Conservation (phyloP, 2,329 filamentous ascomycete genomes). For the Cercospora zeina region DNA sequence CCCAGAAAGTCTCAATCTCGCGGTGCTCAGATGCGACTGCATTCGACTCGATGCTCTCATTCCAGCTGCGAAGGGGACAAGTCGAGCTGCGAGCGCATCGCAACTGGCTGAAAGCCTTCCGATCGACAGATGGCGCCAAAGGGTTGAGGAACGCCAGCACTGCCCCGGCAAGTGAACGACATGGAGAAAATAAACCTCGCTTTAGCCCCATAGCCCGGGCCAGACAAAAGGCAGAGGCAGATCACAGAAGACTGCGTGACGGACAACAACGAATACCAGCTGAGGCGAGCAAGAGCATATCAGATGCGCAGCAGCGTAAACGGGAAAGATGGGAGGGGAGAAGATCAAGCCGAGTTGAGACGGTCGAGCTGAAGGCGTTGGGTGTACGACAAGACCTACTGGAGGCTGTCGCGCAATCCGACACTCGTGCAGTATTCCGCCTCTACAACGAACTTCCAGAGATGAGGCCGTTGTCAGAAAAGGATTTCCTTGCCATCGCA, state of each 20-base stretch:
- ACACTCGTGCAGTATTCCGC: conserved; percentile 27
- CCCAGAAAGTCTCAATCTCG: conserved; percentile 7
- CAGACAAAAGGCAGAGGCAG: conserved; percentile 5
- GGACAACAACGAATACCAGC: neutral
- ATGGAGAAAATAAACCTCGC: conserved; percentile 5
- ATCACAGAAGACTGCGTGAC: neutral
- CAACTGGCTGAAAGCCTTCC: conserved; percentile 31
- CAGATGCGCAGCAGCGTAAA: conserved; percentile 22
- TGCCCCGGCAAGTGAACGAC: neutral
- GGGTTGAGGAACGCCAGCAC: neutral
- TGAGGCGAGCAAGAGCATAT: conserved; percentile 3
- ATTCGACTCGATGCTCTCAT: conserved; percentile 22
- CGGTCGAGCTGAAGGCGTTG: conserved; percentile 17
- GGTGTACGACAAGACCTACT: conserved; percentile 23
- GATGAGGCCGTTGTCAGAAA: conserved; percentile 21
- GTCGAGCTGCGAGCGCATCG: conserved; percentile 32
- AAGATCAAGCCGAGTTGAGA: conserved; percentile 5
- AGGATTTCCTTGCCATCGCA: conserved; percentile 24
- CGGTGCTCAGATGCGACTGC: neutral
- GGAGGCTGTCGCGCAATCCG: conserved; percentile 25
- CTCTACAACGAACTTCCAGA: conserved; percentile 27
- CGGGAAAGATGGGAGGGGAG: conserved; percentile 20
- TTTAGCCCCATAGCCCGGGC: conserved; percentile 10
- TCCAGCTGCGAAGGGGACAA: conserved; percentile 27
- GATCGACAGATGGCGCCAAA: neutral